A percentile compares a stretch with the other conserved stretches of the same genome.
Evolutionary conservation across 2,329 filamentous ascomycete genomes (phyloP).

Genomic region (Talaromyces sp.): DNA sequence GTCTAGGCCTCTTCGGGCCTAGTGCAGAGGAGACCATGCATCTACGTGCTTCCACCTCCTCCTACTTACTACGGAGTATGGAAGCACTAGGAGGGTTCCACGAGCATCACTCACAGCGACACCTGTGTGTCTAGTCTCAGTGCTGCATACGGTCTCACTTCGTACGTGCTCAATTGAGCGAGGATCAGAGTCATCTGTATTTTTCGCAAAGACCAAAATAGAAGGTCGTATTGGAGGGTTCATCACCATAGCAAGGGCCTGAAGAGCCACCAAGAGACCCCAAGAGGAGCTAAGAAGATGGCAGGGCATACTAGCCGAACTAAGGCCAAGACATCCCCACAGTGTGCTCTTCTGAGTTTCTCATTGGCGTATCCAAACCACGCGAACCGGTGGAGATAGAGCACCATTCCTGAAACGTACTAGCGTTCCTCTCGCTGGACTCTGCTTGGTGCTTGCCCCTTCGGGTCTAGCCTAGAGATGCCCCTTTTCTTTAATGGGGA

Average conservation of each 20-base stretch:
- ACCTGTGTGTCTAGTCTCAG: too few relatives aligned
- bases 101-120: too few relatives aligned
- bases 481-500: slow-evolving; percentile 10
- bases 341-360: background rate
- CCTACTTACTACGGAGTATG: too few relatives aligned
- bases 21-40: background rate
- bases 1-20: background rate
- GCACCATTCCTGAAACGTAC: background rate
- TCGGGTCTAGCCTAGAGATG: background rate
- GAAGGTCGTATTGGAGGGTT: background rate
- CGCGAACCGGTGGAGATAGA: slow-evolving; percentile 9
- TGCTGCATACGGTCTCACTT: too few relatives aligned
- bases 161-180: background rate
- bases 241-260: background rate
- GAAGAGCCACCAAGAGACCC: background rate
- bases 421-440: background rate
- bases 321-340: background rate
- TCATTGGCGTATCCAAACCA: background rate
- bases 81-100: too few relatives aligned
- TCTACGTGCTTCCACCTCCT: background rate
- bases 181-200: background rate
- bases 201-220: background rate
- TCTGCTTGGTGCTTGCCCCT: slow-evolving; percentile 1
- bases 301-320: background rate
- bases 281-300: background rate